Evolutionary conservation across 768 basidiomycete species (phyloP), one percentile per base, ranked within the genome.

Genomic region (Amanita phalloides): DNA sequence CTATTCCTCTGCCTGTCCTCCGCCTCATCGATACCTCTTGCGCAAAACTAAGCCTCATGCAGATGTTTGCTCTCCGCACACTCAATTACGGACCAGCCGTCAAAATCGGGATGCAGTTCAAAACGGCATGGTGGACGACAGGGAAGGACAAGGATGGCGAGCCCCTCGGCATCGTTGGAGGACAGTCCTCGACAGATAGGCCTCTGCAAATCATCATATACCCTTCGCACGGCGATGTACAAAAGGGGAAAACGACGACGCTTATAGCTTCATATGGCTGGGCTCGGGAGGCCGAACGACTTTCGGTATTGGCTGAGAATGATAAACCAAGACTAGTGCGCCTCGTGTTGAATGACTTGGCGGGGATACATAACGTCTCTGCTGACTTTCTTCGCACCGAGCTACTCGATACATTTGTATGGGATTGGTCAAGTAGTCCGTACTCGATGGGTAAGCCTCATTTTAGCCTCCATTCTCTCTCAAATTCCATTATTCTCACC

Each of bases 1-100:
- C 69, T 3, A 47, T 66, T 4, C 63, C 69, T 2, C 58, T 70
- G 2, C 55, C 68, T 13, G 51, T 54, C 32, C 55, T 70, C 14
- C 61, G 66, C 35, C 53, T 57, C 11, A 47, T 70, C 36, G 66
- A 70, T 53, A 47, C 65, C n/a, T 37, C 43, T 3, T 20, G 53
- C 0, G 51, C 51, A 45, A 48, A 57, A 6, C 54, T 74, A 32
- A 57, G 54, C 26, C 45, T 54, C 28, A 45, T 56, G 57, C 37
- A 38, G 17, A 38, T 1, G 5, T n/a, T 0, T 1, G 37, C 37
- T 2, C n/a, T 38, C n/a, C 37, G 37, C 11, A 9, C 14, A 9
- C 37, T 38, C n/a, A 14, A n/a, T 20, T 38, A 38, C 11, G 14
- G 3, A 17, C 5, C 37, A 38, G 14, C n/a, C 4, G 17, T 38